These are phyloP conservation scores for Fusarium vanettenii DNA, from an alignment of 2,329 filamentous ascomycete genomes.

Conservation along the genomic window DNA sequence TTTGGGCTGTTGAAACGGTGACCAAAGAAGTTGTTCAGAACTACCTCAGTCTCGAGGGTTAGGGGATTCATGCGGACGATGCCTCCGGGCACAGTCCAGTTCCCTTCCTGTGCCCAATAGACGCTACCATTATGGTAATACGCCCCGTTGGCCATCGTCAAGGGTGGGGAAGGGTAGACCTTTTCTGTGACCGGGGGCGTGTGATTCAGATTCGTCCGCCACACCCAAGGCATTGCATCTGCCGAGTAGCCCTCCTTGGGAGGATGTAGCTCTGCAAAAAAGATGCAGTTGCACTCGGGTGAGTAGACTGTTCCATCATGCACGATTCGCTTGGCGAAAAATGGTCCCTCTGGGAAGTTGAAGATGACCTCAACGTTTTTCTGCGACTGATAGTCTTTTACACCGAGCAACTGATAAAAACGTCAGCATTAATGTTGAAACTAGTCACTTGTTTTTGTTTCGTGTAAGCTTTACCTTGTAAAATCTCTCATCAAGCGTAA, in stretches of 20 bases:
- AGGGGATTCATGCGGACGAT: constrained; percentile 26
- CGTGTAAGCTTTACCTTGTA: neutral
- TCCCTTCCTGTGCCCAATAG: constrained; percentile 30
- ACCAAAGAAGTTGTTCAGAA: constrained; percentile 26
- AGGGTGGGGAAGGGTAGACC: constrained; percentile 24
- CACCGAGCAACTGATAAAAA: constrained; percentile 3
- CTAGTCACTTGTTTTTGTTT: neutral
- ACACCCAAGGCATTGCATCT: constrained; percentile 26
- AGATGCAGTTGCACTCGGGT: constrained; percentile 30
- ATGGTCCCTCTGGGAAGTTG: constrained; percentile 16
- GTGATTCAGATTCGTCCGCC: constrained; percentile 14
- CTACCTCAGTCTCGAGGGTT: constrained; percentile 14
- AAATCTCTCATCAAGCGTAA: neutral
- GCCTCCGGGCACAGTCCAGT: constrained; percentile 18
- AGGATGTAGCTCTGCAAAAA: constrained; percentile 26
- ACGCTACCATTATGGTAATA: constrained; percentile 31
- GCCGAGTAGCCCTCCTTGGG: constrained; percentile 21
- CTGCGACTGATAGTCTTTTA: neutral
- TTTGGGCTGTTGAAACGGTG: constrained; percentile 36
- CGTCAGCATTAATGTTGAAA: neutral
- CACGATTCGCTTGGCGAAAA: constrained; percentile 16
- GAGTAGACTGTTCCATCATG: constrained; percentile 30
- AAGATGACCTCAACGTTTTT: constrained; percentile 14
- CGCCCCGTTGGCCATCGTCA: constrained; percentile 28
- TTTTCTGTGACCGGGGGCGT: constrained; percentile 21